Evolutionary conservation across 345 rosid species (phyloP).

Genomic region (Ceriops decandra): DNA sequence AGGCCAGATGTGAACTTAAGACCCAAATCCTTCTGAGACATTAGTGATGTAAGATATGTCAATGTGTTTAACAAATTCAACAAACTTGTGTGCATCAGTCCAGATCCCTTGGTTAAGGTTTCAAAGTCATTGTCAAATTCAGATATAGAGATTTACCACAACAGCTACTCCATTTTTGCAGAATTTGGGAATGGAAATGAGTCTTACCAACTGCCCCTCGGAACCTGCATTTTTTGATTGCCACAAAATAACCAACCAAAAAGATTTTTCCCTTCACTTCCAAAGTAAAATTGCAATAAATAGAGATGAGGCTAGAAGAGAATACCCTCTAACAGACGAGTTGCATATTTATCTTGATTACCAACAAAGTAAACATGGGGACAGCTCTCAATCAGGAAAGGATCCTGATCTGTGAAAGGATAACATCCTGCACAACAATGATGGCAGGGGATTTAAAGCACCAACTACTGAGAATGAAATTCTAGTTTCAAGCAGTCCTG

Average conservation of each 20-base stretch:
- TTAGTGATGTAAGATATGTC: constrained; percentile 9
- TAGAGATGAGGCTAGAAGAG: constrained; percentile 1
- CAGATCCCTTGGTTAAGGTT: not conserved
- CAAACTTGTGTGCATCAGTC: constrained; percentile 1
- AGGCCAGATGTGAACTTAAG: not conserved
- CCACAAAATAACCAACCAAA: not conserved
- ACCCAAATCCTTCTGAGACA: not conserved
- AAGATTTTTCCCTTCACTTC: not conserved
- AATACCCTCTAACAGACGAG: constrained; percentile 57
- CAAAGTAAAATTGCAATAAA: not conserved
- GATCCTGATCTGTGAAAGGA: constrained; percentile 93
- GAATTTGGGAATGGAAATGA: constrained; percentile 75
- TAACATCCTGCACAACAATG: constrained; percentile 64
- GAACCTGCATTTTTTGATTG: constrained; percentile 47
- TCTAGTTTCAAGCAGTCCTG: not conserved
- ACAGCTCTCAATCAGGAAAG: constrained; percentile 83
- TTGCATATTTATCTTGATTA: constrained; percentile 73
- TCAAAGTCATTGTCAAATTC: constrained; percentile 2
- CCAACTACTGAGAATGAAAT: constrained; percentile 9
- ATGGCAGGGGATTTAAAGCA: constrained; percentile 9
- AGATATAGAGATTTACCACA: constrained; percentile 47
- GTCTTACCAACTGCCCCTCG: constrained; percentile 71
- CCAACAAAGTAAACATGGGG: constrained; percentile 94
- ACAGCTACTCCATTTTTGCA: constrained; percentile 73
- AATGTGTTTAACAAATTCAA: not conserved